Evolutionary conservation across 495 filamentous ascomycete species (phyloP).

Genomic region (Amniculicola lignicola): DNA sequence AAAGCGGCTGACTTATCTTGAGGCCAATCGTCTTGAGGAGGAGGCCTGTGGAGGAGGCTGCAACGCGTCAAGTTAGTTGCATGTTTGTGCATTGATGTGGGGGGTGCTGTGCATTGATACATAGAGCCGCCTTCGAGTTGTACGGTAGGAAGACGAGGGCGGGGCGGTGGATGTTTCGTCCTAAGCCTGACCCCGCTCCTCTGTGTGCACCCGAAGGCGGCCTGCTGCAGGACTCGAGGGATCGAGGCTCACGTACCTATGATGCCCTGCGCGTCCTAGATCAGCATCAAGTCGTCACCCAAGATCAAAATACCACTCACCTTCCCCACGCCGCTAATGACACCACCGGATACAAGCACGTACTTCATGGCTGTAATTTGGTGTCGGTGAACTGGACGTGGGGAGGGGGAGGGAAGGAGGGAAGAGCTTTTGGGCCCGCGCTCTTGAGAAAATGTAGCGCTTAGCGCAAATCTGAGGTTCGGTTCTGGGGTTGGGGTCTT

Average conservation of each 20-base stretch:
- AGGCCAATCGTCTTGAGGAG: conserved; percentile 81
- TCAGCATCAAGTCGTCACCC: conserved; percentile 6
- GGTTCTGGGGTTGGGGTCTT: too few relatives aligned
- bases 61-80: conserved; percentile 37
- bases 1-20: conserved; percentile 50
- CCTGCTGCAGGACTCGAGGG: conserved; percentile 17
- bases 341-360: conserved; percentile 77
- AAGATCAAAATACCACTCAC: conserved; percentile 10
- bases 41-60: conserved; percentile 67
- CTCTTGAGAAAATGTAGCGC: too few relatives aligned
- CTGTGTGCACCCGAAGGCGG: neutral
- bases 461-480: too few relatives aligned
- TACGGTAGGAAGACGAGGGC: too few relatives aligned
- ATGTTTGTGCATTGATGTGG: neutral
- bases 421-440: conserved; percentile 5
- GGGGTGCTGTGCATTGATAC: conserved; percentile 6
- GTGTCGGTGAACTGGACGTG: conserved; percentile 30
- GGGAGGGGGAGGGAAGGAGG: conserved; percentile 37
- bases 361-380: conserved; percentile 65
- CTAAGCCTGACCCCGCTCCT: too few relatives aligned
- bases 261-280: conserved; percentile 54
- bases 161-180: too few relatives aligned
- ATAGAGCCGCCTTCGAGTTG: too few relatives aligned
- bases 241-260: conserved; percentile 55
- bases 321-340: conserved; percentile 72